These are phyloP conservation scores for Tetracladium maxilliforme DNA, from an alignment of 2,329 filamentous ascomycete genomes.

Conservation along the genomic window DNA sequence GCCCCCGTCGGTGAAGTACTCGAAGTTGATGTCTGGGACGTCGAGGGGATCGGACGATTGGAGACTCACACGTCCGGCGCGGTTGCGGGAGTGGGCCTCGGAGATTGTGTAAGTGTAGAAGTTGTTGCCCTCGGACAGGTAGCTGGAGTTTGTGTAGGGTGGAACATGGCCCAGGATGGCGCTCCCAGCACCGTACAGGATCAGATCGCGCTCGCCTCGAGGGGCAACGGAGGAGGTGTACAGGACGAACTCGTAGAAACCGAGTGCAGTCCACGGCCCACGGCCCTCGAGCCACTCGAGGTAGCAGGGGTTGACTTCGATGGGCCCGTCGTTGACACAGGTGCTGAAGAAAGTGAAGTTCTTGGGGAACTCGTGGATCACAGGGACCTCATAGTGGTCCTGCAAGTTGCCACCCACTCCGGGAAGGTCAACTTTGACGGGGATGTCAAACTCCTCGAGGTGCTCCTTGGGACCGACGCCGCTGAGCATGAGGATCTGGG, in stretches of 20 bases:
- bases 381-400: constrained; percentile 35
- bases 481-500: constrained; percentile 35
- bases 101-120: constrained; percentile 25
- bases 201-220: constrained; percentile 18
- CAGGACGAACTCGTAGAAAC: constrained; percentile 9
- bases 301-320: constrained; percentile 17
- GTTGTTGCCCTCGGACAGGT: constrained; percentile 20
- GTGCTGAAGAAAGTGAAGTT: constrained; percentile 17
- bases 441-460: constrained; percentile 20
- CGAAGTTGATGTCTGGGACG: constrained; percentile 45
- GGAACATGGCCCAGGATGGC: constrained; percentile 23
- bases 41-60: constrained; percentile 47
- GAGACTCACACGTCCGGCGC: constrained; percentile 45
- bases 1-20: constrained; percentile 36
- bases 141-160: constrained; percentile 17
- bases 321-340: constrained; percentile 15
- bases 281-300: constrained; percentile 12
- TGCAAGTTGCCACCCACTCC: constrained; percentile 46
- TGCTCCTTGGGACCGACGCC: constrained; percentile 27
- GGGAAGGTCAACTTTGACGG: constrained; percentile 34
- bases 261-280: constrained; percentile 10
- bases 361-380: constrained; percentile 22
- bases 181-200: constrained; percentile 12
- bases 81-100: constrained; percentile 48
- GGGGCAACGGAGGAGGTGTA: constrained; percentile 22